These are phyloP conservation scores for Cardamine occulta DNA, from an alignment of 345 rosid genomes.

Conservation along the genomic window DNA sequence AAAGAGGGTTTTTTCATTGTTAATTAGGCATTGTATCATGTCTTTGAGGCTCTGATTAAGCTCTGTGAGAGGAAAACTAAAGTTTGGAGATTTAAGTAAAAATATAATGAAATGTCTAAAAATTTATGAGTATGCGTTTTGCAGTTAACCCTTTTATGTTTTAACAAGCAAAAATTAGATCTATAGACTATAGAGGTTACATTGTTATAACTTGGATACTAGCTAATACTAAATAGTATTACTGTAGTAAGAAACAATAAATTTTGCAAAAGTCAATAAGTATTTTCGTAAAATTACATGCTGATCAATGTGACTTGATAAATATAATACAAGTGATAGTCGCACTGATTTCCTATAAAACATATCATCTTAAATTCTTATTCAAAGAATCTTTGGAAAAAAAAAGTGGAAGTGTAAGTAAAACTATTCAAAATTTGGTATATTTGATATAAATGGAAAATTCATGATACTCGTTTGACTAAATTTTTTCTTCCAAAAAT, in stretches of 20 bases:
- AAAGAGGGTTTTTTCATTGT: neutral
- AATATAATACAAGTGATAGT: neutral
- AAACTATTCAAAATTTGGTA: neutral
- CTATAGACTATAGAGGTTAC: neutral
- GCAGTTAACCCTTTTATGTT: neutral
- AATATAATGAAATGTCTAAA: neutral
- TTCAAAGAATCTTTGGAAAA: neutral
- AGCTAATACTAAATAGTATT: too few species aligned
- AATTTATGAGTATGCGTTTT: neutral
- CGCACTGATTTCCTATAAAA: neutral
- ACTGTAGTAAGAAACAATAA: too few species aligned
- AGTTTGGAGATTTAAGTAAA: neutral
- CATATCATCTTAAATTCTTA: neutral
- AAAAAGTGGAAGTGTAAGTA: neutral
- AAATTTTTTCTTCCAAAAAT: neutral
- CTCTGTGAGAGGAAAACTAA: neutral
- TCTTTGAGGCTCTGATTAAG: neutral
- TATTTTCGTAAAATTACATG: neutral
- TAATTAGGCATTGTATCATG: neutral
- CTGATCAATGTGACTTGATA: neutral
- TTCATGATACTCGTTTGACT: too few species aligned
- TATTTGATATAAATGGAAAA: neutral
- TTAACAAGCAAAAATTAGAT: neutral
- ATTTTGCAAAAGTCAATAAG: neutral
- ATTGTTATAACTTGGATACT: neutral